Evolutionary conservation across 768 basidiomycete genomes (phyloP).

Genomic region (Mycena floridula): DNA sequence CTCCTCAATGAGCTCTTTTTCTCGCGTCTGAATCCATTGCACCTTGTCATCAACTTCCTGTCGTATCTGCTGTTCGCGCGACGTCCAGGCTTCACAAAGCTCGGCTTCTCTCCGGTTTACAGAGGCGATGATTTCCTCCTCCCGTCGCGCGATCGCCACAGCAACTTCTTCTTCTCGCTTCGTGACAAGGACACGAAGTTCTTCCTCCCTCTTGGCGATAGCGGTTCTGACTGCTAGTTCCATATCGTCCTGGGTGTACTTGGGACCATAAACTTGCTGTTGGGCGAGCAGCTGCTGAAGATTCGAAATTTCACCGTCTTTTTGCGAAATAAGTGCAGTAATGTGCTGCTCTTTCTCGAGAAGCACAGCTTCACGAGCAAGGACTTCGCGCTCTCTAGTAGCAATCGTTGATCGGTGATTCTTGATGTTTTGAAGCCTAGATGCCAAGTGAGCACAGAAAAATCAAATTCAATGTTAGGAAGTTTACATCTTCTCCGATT

Average conservation of each 20-base stretch:
- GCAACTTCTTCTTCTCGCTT: slow-evolving; percentile 70
- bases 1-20: slow-evolving; percentile 49
- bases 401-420: slow-evolving; percentile 48
- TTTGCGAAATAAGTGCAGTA: slow-evolving; percentile 38
- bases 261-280: slow-evolving; percentile 16
- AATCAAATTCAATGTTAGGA: not conserved
- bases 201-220: slow-evolving; percentile 58
- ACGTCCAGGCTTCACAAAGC: slow-evolving; percentile 52
- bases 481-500: slow-evolving; percentile 73
- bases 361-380: slow-evolving; percentile 47
- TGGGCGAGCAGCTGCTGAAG: slow-evolving; percentile 42
- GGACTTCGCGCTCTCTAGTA: slow-evolving; percentile 60
- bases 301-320: slow-evolving; percentile 52
- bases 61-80: slow-evolving; percentile 43
- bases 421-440: slow-evolving; percentile 62
- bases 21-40: slow-evolving; percentile 42
- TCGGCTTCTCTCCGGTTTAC: slow-evolving; percentile 61
- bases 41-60: slow-evolving; percentile 44
- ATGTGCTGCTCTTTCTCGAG: slow-evolving; percentile 52
- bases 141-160: slow-evolving; percentile 54
- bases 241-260: slow-evolving; percentile 28
- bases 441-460: not conserved
- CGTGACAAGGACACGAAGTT: slow-evolving; percentile 56
- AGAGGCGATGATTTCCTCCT: slow-evolving; percentile 68
- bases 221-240: slow-evolving; percentile 50